phyloP scores from a whole-genome alignment of 1,284 basidiomycete species.

The Rhodotorula sp. region DNA sequence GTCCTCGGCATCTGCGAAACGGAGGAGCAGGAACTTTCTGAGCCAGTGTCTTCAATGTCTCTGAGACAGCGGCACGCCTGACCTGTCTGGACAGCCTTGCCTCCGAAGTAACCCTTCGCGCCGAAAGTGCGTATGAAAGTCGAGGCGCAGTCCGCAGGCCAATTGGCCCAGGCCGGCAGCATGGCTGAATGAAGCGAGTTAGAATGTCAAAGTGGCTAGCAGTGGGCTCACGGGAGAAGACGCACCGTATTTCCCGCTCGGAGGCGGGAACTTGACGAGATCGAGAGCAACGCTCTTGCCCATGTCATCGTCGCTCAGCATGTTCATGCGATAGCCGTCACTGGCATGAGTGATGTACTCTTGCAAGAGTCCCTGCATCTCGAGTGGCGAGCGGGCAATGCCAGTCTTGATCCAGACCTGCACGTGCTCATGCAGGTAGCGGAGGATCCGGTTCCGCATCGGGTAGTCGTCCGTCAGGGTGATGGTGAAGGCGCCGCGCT shows the following conservation, averaged over 20 bases:
- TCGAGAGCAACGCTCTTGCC: constrained; percentile 84
- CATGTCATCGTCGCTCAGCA: constrained; percentile 65
- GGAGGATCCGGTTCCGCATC: constrained; percentile 78
- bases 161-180: constrained; percentile 47
- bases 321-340: constrained; percentile 17
- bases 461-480: constrained; percentile 84
- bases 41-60: not conserved
- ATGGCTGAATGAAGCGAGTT: constrained; percentile 33
- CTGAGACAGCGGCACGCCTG: no score
- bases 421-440: constrained; percentile 69
- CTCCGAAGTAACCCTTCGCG: constrained; percentile 72
- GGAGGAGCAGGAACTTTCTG: not conserved
- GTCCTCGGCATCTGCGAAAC: constrained; percentile 45
- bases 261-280: constrained; percentile 58
- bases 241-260: constrained; percentile 37
- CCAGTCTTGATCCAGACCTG: constrained; percentile 81
- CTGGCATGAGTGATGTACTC: constrained; percentile 44
- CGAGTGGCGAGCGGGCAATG: constrained; percentile 81
- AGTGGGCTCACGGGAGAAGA: not conserved
- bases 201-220: not conserved
- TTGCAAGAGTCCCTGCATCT: constrained; percentile 84
- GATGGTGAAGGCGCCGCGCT: constrained; percentile 65
- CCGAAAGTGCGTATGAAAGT: constrained; percentile 41
- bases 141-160: constrained; percentile 46
- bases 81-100: constrained; percentile 17